phyloP scores from a whole-genome alignment of 768 basidiomycete species.

The Cystobasidium onofrii region DNA sequence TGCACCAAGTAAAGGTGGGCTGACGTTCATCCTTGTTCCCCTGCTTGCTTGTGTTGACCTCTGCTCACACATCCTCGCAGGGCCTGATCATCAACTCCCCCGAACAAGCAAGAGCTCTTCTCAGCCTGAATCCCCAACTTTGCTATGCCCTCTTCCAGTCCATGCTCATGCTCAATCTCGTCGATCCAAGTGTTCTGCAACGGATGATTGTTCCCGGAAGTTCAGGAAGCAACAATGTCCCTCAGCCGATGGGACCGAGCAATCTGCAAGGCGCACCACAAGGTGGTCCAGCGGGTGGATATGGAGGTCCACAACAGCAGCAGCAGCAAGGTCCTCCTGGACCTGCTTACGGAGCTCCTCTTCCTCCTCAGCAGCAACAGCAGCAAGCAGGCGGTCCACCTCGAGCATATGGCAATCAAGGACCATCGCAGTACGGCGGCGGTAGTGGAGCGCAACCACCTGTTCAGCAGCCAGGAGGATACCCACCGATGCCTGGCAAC shows the following conservation, averaged over 20 bases:
- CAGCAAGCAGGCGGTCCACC: not conserved
- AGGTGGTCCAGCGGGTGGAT: conserved; percentile 7
- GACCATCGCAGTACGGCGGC: not conserved
- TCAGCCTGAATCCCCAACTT: conserved; percentile 79
- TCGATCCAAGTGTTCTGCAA: conserved; percentile 76
- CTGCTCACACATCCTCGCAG: conserved; percentile 48
- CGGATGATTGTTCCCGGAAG: conserved; percentile 51
- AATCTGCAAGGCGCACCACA: conserved; percentile 30
- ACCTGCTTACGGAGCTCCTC: not conserved
- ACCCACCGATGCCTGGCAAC: not conserved
- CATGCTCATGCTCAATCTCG: conserved; percentile 82
- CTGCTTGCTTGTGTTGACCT: not conserved
- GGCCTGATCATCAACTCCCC: conserved; percentile 85
- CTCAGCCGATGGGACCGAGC: conserved; percentile 2
- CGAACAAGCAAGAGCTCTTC: conserved; percentile 71
- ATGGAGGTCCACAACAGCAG: not conserved
- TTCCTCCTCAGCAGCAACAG: conserved; percentile 3
- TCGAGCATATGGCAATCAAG: not conserved
- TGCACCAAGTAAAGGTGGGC: conserved; percentile 95
- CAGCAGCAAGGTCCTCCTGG: conserved; percentile 11
- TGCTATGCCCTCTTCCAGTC: conserved; percentile 95
- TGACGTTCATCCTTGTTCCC: not conserved
- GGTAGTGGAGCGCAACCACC: not conserved
- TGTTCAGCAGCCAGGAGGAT: not conserved
- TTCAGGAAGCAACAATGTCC: not conserved